phyloP scores from a whole-genome alignment of 2,329 filamentous ascomycete species.

The Fusarium mexicanum region DNA sequence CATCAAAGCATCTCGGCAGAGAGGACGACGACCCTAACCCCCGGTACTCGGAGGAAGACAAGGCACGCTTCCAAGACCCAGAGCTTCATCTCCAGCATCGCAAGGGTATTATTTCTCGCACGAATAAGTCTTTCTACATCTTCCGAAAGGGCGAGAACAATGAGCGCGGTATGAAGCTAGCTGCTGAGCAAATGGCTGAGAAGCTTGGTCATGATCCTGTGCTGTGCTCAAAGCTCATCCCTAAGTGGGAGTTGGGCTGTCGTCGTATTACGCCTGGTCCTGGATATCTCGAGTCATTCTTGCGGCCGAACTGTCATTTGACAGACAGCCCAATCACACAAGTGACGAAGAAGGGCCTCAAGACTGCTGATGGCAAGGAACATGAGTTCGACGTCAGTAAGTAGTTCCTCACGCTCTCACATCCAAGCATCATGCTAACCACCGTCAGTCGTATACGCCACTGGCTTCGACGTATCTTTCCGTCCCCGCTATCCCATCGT shows the following conservation, averaged over 20 bases:
- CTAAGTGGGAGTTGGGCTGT: conserved; percentile 37
- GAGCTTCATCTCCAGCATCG: conserved; percentile 61
- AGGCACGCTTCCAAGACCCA: conserved; percentile 61
- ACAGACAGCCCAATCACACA: conserved; percentile 35
- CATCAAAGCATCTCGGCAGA: conserved; percentile 43
- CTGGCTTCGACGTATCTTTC: conserved; percentile 65
- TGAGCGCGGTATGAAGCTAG: conserved; percentile 33
- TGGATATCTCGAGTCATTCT: conserved; percentile 36
- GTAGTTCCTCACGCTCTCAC: background rate
- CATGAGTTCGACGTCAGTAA: conserved; percentile 38
- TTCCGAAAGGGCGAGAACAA: conserved; percentile 38
- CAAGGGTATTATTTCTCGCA: conserved; percentile 46
- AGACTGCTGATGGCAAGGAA: conserved; percentile 32
- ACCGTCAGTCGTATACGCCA: conserved; percentile 60
- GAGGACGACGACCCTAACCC: conserved; percentile 46
- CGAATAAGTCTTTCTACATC: conserved; percentile 50
- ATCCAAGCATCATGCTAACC: background rate
- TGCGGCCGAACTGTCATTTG: conserved; percentile 31
- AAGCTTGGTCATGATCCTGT: conserved; percentile 36
- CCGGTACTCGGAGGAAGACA: conserved; percentile 50
- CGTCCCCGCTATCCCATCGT: conserved; percentile 60
- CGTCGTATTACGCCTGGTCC: conserved; percentile 35
- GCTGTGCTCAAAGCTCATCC: conserved; percentile 33
- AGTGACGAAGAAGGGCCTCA: conserved; percentile 27
- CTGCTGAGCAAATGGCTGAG: conserved; percentile 36